Conservation (phyloP, 805 yeast genomes). For the Candida tammaniensis region DNA sequence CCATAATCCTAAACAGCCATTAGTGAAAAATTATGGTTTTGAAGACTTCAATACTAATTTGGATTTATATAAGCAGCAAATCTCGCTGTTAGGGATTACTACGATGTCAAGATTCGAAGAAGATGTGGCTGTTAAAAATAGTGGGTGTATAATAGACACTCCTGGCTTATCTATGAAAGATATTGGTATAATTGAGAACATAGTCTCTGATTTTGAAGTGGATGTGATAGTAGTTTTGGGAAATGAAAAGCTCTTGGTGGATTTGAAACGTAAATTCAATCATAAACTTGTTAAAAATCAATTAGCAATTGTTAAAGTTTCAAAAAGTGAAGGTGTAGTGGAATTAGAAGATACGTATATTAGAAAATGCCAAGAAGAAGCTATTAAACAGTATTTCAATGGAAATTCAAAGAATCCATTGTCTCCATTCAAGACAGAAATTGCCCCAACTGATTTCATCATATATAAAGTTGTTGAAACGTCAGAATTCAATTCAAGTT, state of each 20-base stretch:
- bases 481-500: constrained; percentile 32
- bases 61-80: constrained; percentile 48
- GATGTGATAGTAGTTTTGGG: constrained; percentile 69
- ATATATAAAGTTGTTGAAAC: constrained; percentile 59
- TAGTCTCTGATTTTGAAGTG: constrained; percentile 59
- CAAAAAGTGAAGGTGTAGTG: constrained; percentile 73
- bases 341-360: constrained; percentile 67
- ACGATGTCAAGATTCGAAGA: constrained; percentile 48
- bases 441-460: constrained; percentile 56
- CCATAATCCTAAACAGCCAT: constrained; percentile 84
- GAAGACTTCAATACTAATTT: constrained; percentile 57
- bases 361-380: constrained; percentile 69
- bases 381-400: constrained; percentile 86
- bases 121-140: constrained; percentile 41
- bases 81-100: constrained; percentile 49
- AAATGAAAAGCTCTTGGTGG: constrained; percentile 65
- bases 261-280: constrained; percentile 51
- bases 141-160: constrained; percentile 74
- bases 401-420: constrained; percentile 66
- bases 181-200: constrained; percentile 48
- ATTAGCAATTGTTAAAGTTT: constrained; percentile 56
- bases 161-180: constrained; percentile 59
- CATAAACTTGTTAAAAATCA: constrained; percentile 24
- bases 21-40: constrained; percentile 78
- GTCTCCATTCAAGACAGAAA: constrained; percentile 83